Evolutionary conservation across 495 filamentous ascomycete species (phyloP).

Genomic region (Penicillium arizonense): DNA sequence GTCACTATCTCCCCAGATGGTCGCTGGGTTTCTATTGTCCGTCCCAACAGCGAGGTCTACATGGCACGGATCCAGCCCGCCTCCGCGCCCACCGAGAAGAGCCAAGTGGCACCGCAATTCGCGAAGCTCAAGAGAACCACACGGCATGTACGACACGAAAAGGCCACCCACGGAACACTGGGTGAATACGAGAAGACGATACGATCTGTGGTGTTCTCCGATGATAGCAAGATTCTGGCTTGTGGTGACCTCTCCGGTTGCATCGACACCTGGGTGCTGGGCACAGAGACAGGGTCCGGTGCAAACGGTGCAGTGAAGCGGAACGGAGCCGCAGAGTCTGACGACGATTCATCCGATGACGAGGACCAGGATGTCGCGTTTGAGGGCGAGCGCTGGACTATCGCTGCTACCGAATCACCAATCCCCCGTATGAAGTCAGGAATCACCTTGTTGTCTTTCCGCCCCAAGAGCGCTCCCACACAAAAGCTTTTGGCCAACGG

Average conservation of each 20-base stretch:
- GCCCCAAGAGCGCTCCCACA: slow-evolving; percentile 37
- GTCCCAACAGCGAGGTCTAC: slow-evolving; percentile 47
- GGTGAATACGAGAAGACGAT: slow-evolving; percentile 79
- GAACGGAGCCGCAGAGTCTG: slow-evolving; percentile 34
- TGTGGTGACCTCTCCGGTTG: slow-evolving; percentile 79
- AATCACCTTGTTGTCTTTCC: slow-evolving; percentile 73
- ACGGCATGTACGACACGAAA: slow-evolving; percentile 53
- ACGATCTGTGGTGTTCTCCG: slow-evolving; percentile 72
- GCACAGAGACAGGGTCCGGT: slow-evolving; percentile 46
- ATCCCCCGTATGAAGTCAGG: slow-evolving; percentile 75
- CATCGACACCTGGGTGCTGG: slow-evolving; percentile 81
- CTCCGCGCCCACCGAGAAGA: slow-evolving; percentile 32
- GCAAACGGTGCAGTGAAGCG: slow-evolving; percentile 28
- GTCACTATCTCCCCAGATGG: slow-evolving; percentile 52
- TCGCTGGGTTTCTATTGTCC: slow-evolving; percentile 56
- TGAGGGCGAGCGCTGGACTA: slow-evolving; percentile 61
- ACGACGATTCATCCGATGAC: slow-evolving; percentile 54
- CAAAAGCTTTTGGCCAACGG: slow-evolving; percentile 39
- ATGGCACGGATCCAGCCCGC: slow-evolving; percentile 43
- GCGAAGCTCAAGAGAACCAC: slow-evolving; percentile 57
- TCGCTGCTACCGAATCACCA: slow-evolving; percentile 62
- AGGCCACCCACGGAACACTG: slow-evolving; percentile 60
- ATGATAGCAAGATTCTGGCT: slow-evolving; percentile 74
- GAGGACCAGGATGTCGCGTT: slow-evolving; percentile 40
- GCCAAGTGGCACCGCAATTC: slow-evolving; percentile 45